phyloP scores from a whole-genome alignment of 2,329 filamentous ascomycete species.

The Cercospora berteroae region DNA sequence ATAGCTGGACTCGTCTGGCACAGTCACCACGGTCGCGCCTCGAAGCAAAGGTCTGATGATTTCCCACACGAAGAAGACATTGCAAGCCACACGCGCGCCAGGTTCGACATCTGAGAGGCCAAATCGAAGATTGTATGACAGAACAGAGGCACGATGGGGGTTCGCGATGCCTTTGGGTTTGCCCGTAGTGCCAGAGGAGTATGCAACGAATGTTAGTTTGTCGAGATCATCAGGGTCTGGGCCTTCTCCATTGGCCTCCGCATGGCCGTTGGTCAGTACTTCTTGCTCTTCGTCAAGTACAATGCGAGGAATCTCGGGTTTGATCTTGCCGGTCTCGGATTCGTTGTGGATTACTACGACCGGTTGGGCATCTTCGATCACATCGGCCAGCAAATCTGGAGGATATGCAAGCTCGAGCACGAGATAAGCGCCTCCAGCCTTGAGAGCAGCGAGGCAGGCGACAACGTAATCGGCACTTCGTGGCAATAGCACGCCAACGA shows the following conservation, averaged over 20 bases:
- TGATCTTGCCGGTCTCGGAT: constrained; percentile 64
- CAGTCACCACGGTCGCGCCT: constrained; percentile 71
- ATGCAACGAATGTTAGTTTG: constrained; percentile 74
- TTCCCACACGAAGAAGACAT: constrained; percentile 86
- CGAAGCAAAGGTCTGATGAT: constrained; percentile 73
- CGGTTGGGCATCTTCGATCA: constrained; percentile 72
- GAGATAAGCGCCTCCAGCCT: constrained; percentile 75
- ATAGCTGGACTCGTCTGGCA: constrained; percentile 74
- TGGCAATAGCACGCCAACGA: constrained; percentile 73
- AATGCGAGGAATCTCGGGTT: constrained; percentile 62
- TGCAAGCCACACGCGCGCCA: constrained; percentile 79
- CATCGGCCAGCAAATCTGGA: constrained; percentile 68
- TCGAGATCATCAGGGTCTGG: constrained; percentile 68
- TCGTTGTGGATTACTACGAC: constrained; percentile 67
- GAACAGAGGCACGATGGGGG: constrained; percentile 64
- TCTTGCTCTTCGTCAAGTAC: constrained; percentile 55
- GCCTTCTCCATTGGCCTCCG: constrained; percentile 29
- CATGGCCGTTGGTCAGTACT: constrained; percentile 36
- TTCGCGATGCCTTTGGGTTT: constrained; percentile 81
- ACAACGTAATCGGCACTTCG: constrained; percentile 78
- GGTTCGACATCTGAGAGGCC: constrained; percentile 65
- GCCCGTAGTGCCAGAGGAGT: constrained; percentile 75
- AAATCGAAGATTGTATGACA: constrained; percentile 73
- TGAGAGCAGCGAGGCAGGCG: constrained; percentile 72
- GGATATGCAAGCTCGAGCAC: constrained; percentile 79